Percentiles rank a stretch among this genome's conserved stretches.
These are phyloP conservation scores for Dothiorella sarmentorum DNA, from an alignment of 2,329 filamentous ascomycete genomes.

Conservation along the genomic window DNA sequence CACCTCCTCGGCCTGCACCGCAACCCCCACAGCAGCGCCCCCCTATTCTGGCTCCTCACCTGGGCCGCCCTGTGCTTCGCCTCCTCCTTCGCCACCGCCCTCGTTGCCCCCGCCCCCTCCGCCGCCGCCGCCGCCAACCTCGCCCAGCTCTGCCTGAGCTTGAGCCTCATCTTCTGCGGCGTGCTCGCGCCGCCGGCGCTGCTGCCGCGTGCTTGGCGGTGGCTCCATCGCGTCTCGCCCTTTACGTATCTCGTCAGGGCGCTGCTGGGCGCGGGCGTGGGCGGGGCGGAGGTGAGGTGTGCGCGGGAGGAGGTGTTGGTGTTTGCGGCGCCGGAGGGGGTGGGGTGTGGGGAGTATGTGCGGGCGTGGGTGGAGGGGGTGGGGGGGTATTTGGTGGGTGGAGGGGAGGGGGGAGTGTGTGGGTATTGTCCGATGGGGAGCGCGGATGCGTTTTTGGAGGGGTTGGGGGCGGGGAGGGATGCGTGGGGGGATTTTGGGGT, in stretches of 20 bases:
- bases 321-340: conserved; percentile 47
- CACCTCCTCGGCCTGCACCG: conserved; percentile 76
- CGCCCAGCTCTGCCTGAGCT: conserved; percentile 69
- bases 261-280: conserved; percentile 67
- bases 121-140: conserved; percentile 74
- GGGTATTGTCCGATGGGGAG: conserved; percentile 34
- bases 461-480: conserved; percentile 35
- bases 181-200: conserved; percentile 62
- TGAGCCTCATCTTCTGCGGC: conserved; percentile 71
- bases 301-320: conserved; percentile 64
- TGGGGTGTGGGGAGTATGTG: conserved; percentile 61
- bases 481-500: conserved; percentile 50
- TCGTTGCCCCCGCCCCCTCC: conserved; percentile 71
- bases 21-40: conserved; percentile 60
- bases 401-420: conserved; percentile 29
- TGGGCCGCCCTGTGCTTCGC: conserved; percentile 75
- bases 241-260: conserved; percentile 78
- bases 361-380: conserved; percentile 43
- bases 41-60: conserved; percentile 74
- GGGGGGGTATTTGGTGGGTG: conserved; percentile 37
- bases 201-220: conserved; percentile 75
- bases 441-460: conserved; percentile 36
- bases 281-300: conserved; percentile 64
- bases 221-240: conserved; percentile 79
- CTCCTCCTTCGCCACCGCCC: conserved; percentile 74